These are phyloP conservation scores for Russula sp. DNA, from an alignment of 768 basidiomycete species.

Conservation along the genomic window DNA sequence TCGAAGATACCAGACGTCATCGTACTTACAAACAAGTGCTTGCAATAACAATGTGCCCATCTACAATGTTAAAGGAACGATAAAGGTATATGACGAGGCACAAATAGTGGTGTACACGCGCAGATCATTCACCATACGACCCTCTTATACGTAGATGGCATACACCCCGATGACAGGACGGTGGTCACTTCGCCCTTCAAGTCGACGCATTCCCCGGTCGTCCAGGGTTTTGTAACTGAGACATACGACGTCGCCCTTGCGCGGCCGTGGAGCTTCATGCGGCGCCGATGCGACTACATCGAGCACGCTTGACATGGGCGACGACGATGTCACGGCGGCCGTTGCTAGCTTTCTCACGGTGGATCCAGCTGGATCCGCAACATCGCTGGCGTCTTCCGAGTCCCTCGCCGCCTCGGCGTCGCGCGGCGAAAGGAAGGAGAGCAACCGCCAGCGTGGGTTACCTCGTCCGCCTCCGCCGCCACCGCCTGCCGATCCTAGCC, in stretches of 20 bases:
- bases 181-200: slow-evolving; percentile 81
- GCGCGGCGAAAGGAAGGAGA: slow-evolving; percentile 20
- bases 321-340: background rate
- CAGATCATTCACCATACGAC: background rate
- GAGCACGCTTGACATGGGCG: background rate
- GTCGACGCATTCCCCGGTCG: slow-evolving; percentile 64
- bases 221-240: slow-evolving; percentile 67
- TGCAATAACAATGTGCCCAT: slow-evolving; percentile 1
- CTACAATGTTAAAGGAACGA: slow-evolving; percentile 6
- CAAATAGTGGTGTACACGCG: background rate
- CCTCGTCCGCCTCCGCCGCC: background rate
- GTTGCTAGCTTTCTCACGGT: too few species aligned
- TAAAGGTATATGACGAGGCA: background rate
- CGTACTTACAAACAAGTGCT: too few species aligned
- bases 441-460: slow-evolving; percentile 21
- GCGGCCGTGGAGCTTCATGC: slow-evolving; percentile 29
- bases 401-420: slow-evolving; percentile 12
- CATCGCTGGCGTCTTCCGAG: background rate
- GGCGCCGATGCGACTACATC: slow-evolving; percentile 2
- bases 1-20: too few species aligned
- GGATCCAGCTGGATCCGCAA: background rate
- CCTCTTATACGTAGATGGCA: slow-evolving; percentile 48
- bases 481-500: background rate
- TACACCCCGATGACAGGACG: slow-evolving; percentile 80
- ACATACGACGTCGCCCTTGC: slow-evolving; percentile 68